Evolutionary conservation across 1,284 basidiomycete genomes (phyloP).

Genomic region (Austroboletus rostrupii): DNA sequence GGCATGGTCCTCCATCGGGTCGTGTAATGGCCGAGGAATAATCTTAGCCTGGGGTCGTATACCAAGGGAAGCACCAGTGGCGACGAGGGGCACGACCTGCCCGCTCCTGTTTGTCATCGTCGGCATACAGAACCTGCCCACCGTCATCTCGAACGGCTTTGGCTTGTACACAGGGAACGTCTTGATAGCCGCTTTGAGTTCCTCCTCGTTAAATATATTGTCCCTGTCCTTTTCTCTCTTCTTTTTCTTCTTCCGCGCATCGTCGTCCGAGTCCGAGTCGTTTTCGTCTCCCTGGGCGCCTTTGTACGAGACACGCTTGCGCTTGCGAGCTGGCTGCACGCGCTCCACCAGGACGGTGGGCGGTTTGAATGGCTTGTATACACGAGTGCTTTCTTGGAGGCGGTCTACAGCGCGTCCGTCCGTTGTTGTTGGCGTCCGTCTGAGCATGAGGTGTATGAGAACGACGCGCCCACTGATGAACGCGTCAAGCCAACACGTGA

Average conservation of each 20-base stretch:
- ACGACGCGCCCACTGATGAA: slow-evolving; percentile 5
- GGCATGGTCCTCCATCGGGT: slow-evolving; percentile 97
- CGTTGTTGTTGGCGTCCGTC: slow-evolving; percentile 60
- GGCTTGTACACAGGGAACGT: slow-evolving; percentile 83
- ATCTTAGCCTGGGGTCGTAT: slow-evolving; percentile 81
- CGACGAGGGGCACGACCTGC: slow-evolving; percentile 58
- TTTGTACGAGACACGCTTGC: slow-evolving; percentile 81
- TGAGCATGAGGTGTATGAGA: slow-evolving; percentile 47
- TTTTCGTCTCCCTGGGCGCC: slow-evolving; percentile 48
- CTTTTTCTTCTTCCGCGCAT: slow-evolving; percentile 53
- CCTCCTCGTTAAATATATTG: slow-evolving; percentile 53
- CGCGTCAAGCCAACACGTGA: slow-evolving; percentile 20
- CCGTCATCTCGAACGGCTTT: slow-evolving; percentile 69
- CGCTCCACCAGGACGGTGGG: slow-evolving; percentile 57
- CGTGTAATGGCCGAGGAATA: slow-evolving; percentile 87
- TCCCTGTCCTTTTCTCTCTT: slow-evolving; percentile 53
- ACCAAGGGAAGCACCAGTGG: slow-evolving; percentile 80
- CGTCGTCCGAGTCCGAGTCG: slow-evolving; percentile 49
- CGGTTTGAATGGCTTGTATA: slow-evolving; percentile 79
- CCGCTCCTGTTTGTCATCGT: slow-evolving; percentile 82
- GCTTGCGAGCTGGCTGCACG: slow-evolving; percentile 69
- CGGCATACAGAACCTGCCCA: slow-evolving; percentile 81
- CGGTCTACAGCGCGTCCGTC: slow-evolving; percentile 66
- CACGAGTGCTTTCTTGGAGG: slow-evolving; percentile 63
- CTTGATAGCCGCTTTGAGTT: slow-evolving; percentile 57